These are phyloP conservation scores for Noccaea caerulescens DNA, from an alignment of 345 rosid species.

Conservation along the genomic window DNA sequence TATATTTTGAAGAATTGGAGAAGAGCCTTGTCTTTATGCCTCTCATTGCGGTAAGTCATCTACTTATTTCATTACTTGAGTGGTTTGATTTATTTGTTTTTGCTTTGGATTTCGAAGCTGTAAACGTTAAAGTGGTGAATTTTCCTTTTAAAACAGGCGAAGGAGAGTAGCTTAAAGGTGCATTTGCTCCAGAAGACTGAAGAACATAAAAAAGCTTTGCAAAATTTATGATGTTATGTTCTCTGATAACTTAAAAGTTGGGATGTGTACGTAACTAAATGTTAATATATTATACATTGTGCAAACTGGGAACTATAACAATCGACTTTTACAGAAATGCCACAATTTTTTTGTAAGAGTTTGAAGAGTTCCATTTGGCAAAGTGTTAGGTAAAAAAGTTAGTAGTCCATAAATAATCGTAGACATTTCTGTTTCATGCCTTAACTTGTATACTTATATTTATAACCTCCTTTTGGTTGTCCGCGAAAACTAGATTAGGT, in stretches of 20 bases:
- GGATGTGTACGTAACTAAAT: slow-evolving; percentile 2
- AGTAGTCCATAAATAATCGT: neutral
- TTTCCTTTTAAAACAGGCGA: slow-evolving; percentile 41
- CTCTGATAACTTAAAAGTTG: neutral
- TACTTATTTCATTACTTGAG: neutral
- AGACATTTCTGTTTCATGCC: neutral
- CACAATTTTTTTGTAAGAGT: neutral
- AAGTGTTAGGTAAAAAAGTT: neutral
- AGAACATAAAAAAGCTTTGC: slow-evolving; percentile 11
- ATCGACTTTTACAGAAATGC: neutral
- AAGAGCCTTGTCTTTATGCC: slow-evolving; percentile 34
- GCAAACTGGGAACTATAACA: neutral
- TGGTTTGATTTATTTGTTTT: slow-evolving; percentile 10
- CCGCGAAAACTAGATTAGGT: neutral
- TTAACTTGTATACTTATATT: neutral
- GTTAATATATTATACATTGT: neutral
- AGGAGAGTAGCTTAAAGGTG: slow-evolving; percentile 43
- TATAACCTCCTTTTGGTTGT: neutral
- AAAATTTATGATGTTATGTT: neutral
- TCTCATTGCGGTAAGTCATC: slow-evolving; percentile 43
- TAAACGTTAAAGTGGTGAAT: slow-evolving; percentile 1
- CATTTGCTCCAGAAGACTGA: slow-evolving; percentile 44
- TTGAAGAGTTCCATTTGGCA: too few species aligned
- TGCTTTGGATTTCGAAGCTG: neutral
- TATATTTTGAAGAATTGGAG: slow-evolving; percentile 53